Conservation (phyloP, 805 yeast species). For the Candida ulmi region DNA sequence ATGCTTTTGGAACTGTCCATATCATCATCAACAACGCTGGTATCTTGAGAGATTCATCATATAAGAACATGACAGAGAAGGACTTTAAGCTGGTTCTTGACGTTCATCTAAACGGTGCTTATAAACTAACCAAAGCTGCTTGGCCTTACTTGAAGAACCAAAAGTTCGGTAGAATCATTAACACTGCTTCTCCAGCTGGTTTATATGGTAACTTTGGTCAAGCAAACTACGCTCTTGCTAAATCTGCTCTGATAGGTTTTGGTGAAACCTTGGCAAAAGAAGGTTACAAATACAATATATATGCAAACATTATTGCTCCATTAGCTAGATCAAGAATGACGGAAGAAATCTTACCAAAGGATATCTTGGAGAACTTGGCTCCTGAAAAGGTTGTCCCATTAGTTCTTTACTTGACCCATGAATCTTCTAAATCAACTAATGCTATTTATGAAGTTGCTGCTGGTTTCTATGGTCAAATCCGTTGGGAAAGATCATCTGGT, state of each 20-base stretch:
- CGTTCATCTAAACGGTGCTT: conserved; percentile 90
- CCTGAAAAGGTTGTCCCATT: conserved; percentile 93
- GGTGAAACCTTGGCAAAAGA: conserved; percentile 95
- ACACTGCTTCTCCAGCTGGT: conserved; percentile 98
- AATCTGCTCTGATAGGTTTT: conserved; percentile 82
- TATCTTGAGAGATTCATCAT: conserved; percentile 79
- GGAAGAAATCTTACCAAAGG: conserved; percentile 81
- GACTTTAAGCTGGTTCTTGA: conserved; percentile 76
- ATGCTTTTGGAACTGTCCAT: conserved; percentile 84
- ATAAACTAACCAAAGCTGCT: conserved; percentile 77
- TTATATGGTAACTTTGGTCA: conserved; percentile 96
- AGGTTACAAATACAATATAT: conserved; percentile 79
- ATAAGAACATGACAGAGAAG: conserved; percentile 78
- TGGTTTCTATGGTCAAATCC: conserved; percentile 83
- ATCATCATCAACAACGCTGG: conserved; percentile 93
- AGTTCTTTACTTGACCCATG: conserved; percentile 75
- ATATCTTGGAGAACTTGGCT: conserved; percentile 68
- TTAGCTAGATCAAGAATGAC: conserved; percentile 96
- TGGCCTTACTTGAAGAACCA: conserved; percentile 89
- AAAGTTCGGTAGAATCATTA: conserved; percentile 80
- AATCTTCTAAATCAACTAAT: conserved; percentile 55
- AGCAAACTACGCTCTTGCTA: conserved; percentile 92
- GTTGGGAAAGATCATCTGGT: conserved; percentile 94
- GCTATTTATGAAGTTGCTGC: conserved; percentile 91
- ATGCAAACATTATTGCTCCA: conserved; percentile 86